A percentile compares a stretch with the other conserved stretches of the same genome.
Conservation (phyloP, 148 eudicot genomes). For the Heliamphora exappendiculata region DNA sequence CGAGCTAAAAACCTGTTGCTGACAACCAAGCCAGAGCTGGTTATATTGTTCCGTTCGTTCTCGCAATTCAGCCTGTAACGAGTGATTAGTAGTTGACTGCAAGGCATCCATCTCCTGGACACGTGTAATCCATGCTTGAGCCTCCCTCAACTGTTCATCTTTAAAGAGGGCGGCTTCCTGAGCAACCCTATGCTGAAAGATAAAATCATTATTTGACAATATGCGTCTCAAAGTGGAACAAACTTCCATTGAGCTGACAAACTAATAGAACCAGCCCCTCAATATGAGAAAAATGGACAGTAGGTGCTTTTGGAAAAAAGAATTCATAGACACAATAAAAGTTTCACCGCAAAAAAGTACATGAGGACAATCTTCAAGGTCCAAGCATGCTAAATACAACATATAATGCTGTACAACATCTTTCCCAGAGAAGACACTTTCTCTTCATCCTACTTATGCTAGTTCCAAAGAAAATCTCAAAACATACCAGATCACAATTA, state of each 20-base stretch:
- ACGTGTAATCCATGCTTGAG: conserved; percentile 78
- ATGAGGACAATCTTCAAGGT: too few relatives aligned
- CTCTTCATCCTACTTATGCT: not conserved
- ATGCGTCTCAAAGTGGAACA: not conserved
- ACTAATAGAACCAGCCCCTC: not conserved
- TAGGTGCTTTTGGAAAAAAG: not conserved
- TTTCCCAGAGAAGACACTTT: not conserved
- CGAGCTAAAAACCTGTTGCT: conserved; percentile 59
- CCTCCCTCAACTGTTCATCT: conserved; percentile 87
- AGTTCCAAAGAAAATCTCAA: not conserved
- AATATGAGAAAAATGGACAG: not conserved
- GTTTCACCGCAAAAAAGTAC: too few relatives aligned
- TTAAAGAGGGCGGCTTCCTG: conserved; percentile 65
- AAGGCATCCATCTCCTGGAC: conserved; percentile 84
- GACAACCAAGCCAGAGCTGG: conserved; percentile 80
- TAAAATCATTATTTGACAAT: conserved; percentile 2
- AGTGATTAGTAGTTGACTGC: conserved; percentile 50
- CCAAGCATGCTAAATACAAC: not conserved
- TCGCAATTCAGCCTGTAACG: conserved; percentile 76
- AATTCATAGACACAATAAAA: too few relatives aligned
- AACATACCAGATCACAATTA: not conserved
- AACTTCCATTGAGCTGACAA: not conserved
- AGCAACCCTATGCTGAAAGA: conserved; percentile 73
- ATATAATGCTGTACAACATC: not conserved
- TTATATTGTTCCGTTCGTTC: conserved; percentile 81